Percentiles rank a stretch among this genome's conserved stretches.
Evolutionary conservation across 257 asterid genomes (phyloP).

Genomic region (Solanum appendiculatum): DNA sequence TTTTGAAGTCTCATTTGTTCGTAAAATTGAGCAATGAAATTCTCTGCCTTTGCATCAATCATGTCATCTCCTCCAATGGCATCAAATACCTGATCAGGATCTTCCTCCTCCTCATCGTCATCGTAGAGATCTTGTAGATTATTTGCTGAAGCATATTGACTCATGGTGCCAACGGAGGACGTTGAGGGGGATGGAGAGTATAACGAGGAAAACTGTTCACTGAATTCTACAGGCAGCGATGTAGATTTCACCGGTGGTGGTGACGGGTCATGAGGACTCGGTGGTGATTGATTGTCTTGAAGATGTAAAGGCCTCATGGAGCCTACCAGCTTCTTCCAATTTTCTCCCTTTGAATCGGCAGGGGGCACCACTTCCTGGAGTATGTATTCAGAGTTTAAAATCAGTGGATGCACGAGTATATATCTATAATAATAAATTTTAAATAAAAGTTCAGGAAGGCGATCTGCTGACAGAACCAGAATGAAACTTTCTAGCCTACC

Average conservation of each 20-base stretch:
- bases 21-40: slow-evolving; percentile 32
- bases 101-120: slow-evolving; percentile 5
- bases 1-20: slow-evolving; percentile 18
- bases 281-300: slow-evolving; percentile 33
- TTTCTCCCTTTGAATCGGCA: slow-evolving; percentile 10
- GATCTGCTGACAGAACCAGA: too few relatives aligned
- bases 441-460: too few relatives aligned
- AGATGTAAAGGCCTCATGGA: slow-evolving; percentile 67
- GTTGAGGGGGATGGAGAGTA: background rate
- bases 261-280: background rate
- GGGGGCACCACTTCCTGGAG: background rate
- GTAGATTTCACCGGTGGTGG: background rate
- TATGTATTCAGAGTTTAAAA: background rate
- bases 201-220: background rate
- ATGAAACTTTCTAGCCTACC: background rate
- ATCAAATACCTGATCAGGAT: slow-evolving; percentile 24
- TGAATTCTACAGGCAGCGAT: background rate
- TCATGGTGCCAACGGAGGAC: slow-evolving; percentile 13
- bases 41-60: slow-evolving; percentile 32
- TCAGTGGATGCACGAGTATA: background rate
- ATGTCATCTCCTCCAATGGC: slow-evolving; percentile 21
- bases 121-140: slow-evolving; percentile 20
- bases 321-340: slow-evolving; percentile 59
- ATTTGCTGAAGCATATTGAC: slow-evolving; percentile 26
- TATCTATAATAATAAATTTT: background rate